A percentile compares a stretch with the other conserved stretches of the same genome.
These are phyloP conservation scores for Diaporthe sp. DNA, from an alignment of 2,329 filamentous ascomycete species.

Conservation along the genomic window DNA sequence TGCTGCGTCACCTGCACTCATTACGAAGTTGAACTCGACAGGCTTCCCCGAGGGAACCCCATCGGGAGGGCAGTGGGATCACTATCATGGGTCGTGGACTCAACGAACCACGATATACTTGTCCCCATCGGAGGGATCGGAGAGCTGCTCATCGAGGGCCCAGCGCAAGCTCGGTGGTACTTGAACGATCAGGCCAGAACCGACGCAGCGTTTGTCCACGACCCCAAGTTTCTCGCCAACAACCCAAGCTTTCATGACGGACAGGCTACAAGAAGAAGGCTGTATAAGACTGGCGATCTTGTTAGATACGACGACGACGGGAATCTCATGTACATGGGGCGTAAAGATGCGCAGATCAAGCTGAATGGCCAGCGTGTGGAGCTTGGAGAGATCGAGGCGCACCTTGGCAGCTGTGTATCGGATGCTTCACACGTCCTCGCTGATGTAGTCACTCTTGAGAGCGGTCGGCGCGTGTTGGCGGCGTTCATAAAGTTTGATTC, in stretches of 20 bases:
- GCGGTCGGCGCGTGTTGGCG: neutral
- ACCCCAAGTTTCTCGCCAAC: neutral
- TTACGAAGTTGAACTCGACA: neutral
- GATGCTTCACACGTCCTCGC: constrained; percentile 20
- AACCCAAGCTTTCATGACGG: neutral
- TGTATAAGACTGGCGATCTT: constrained; percentile 58
- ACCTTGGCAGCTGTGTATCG: constrained; percentile 30
- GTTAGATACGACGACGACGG: constrained; percentile 52
- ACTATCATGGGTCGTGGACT: neutral
- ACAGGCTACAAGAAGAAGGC: neutral
- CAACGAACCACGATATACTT: neutral
- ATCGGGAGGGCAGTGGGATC: constrained; percentile 1
- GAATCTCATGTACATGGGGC: constrained; percentile 47
- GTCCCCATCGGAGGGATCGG: neutral
- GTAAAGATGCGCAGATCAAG: constrained; percentile 66
- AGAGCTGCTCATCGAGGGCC: constrained; percentile 25
- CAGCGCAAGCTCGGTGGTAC: neutral
- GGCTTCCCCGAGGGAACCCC: neutral
- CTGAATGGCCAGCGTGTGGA: constrained; percentile 65
- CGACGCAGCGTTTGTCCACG: constrained; percentile 55
- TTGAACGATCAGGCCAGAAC: neutral
- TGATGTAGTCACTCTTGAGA: constrained; percentile 6
- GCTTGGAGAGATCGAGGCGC: constrained; percentile 47
- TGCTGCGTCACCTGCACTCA: constrained; percentile 3
- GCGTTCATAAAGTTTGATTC: neutral